phyloP scores from a whole-genome alignment of 352 stramenopile genomes.

The Phytophthora citrophthora region DNA sequence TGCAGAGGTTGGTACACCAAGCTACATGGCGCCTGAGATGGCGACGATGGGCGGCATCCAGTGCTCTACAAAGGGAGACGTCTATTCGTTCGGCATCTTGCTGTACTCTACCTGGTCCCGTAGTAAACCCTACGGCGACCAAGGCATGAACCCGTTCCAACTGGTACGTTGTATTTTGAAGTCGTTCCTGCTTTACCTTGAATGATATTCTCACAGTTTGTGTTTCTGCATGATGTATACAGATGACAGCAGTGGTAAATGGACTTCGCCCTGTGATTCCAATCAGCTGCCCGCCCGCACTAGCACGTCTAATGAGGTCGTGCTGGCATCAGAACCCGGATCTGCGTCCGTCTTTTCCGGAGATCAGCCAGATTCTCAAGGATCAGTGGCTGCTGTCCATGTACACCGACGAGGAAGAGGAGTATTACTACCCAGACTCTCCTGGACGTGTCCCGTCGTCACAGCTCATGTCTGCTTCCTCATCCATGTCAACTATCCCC shows the following conservation, averaged over 20 bases:
- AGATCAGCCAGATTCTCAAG: conserved; percentile 81
- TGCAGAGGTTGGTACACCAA: conserved; percentile 87
- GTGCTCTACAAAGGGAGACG: conserved; percentile 88
- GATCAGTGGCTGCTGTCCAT: conserved; percentile 75
- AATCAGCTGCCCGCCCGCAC: conserved; percentile 76
- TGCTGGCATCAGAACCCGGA: conserved; percentile 85
- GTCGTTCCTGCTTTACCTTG: not conserved
- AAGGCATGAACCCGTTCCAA: conserved; percentile 91
- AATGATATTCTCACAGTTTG: not conserved
- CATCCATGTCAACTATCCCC: conserved; percentile 42
- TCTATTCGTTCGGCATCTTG: conserved; percentile 88
- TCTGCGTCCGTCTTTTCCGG: conserved; percentile 74
- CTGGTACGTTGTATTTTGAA: conserved; percentile 49
- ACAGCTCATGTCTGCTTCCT: conserved; percentile 41
- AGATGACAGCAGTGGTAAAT: conserved; percentile 91
- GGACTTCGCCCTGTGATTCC: conserved; percentile 84
- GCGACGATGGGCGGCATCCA: conserved; percentile 89
- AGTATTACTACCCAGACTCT: conserved; percentile 54
- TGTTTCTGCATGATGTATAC: too few relatives aligned
- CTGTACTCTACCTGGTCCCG: conserved; percentile 90
- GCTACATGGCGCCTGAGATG: conserved; percentile 93
- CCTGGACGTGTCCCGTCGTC: conserved; percentile 21
- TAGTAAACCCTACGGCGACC: conserved; percentile 89
- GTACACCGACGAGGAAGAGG: conserved; percentile 53
- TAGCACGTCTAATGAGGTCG: conserved; percentile 81